Conservation (phyloP, 2,329 filamentous ascomycete genomes). For the Fusarium heterosporum region DNA sequence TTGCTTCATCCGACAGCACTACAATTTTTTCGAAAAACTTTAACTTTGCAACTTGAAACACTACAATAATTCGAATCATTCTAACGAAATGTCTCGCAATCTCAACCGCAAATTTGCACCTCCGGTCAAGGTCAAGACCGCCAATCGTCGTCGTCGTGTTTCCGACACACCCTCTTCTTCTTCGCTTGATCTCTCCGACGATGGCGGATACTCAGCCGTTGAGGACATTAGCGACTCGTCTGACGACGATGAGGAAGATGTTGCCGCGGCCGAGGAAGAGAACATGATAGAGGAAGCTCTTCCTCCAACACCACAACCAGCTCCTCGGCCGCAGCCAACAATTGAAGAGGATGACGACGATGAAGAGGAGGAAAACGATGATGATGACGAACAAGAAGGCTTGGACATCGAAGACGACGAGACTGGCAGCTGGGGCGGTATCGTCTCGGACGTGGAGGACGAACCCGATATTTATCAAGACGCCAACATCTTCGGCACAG, state of each 20-base stretch:
- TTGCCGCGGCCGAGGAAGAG: conserved; percentile 82
- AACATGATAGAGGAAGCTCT: conserved; percentile 69
- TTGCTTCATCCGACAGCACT: conserved; percentile 9
- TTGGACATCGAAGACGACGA: conserved; percentile 57
- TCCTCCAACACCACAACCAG: conserved; percentile 53
- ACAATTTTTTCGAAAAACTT: not conserved
- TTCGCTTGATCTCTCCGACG: conserved; percentile 72
- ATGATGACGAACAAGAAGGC: conserved; percentile 56
- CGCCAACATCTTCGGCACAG: conserved; percentile 57
- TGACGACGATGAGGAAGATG: conserved; percentile 82
- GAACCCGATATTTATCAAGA: conserved; percentile 58
- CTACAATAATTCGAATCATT: not conserved
- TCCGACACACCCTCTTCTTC: conserved; percentile 66
- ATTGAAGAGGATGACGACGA: conserved; percentile 53
- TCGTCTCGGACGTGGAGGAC: conserved; percentile 61
- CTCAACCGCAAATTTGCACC: conserved; percentile 60
- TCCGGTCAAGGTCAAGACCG: conserved; percentile 58
- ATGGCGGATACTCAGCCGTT: conserved; percentile 79
- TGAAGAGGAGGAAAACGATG: conserved; percentile 55
- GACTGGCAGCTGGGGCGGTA: conserved; percentile 67
- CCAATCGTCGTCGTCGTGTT: conserved; percentile 59
- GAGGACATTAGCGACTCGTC: conserved; percentile 83
- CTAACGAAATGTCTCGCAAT: conserved; percentile 63
- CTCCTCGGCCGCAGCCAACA: conserved; percentile 63
- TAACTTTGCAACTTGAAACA: not conserved